A percentile compares a stretch with the other conserved stretches of the same genome.
phyloP scores from a whole-genome alignment of 495 filamentous ascomycete genomes.

The Aspergillus coremiiformis region DNA sequence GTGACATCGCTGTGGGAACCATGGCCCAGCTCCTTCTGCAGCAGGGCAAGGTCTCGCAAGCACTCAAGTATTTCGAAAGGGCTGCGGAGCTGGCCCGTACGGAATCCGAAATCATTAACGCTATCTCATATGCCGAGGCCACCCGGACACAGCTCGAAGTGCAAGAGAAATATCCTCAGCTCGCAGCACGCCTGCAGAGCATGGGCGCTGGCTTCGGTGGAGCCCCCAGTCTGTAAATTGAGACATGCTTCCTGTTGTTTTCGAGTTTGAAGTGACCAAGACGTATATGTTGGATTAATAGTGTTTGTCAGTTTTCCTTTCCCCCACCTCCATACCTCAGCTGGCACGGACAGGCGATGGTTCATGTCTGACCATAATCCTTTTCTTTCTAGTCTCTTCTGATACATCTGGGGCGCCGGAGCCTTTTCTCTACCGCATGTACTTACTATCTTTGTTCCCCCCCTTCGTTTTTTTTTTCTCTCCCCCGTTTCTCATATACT shows the following conservation, averaged over 20 bases:
- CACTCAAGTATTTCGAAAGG: slow-evolving; percentile 93
- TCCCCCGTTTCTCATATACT: not conserved
- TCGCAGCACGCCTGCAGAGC: slow-evolving; percentile 72
- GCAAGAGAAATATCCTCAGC: slow-evolving; percentile 95
- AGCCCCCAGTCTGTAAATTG: slow-evolving; percentile 29
- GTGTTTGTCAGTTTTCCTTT: slow-evolving; percentile 13
- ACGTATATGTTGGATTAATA: slow-evolving; percentile 2
- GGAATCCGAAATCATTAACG: slow-evolving; percentile 92
- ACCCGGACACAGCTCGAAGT: slow-evolving; percentile 96
- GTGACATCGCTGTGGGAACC: slow-evolving; percentile 96
- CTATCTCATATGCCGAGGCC: slow-evolving; percentile 93
- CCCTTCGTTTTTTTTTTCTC: slow-evolving; percentile 1
- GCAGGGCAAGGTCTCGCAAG: slow-evolving; percentile 92
- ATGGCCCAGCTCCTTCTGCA: slow-evolving; percentile 99
- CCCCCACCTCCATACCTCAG: slow-evolving; percentile 5
- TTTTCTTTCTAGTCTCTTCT: slow-evolving; percentile 17
- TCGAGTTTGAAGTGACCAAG: not conserved
- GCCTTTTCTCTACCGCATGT: slow-evolving; percentile 28
- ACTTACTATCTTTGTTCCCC: slow-evolving; percentile 26
- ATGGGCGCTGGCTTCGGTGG: slow-evolving; percentile 52
- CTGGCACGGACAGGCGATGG: slow-evolving; percentile 1
- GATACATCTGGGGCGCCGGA: slow-evolving; percentile 15
- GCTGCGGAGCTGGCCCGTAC: slow-evolving; percentile 94
- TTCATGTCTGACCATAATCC: slow-evolving; percentile 2
- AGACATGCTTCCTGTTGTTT: slow-evolving; percentile 8